Conservation (phyloP, 805 yeast species). For the Myxozyma sirexii region DNA sequence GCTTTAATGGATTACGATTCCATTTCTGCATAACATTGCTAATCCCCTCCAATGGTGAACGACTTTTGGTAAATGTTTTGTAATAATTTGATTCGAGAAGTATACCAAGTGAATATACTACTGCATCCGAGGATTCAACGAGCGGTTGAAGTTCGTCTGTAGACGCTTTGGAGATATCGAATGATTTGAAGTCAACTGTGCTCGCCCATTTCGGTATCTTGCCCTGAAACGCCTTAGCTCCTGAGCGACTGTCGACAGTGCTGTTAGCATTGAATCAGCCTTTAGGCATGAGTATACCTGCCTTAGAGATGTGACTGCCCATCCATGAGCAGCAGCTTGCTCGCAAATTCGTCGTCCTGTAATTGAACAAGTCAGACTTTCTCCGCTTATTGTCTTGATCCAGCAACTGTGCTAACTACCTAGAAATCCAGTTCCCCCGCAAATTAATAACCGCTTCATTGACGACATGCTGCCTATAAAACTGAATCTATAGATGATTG, state of each 20-base stretch:
- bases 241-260: conserved; percentile 21
- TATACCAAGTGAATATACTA: conserved; percentile 25
- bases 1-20: conserved; percentile 29
- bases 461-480: conserved; percentile 1
- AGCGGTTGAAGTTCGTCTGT: conserved; percentile 10
- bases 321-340: conserved; percentile 30
- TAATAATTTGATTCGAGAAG: conserved; percentile 29
- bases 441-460: conserved; percentile 15
- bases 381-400: not conserved
- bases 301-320: conserved; percentile 31
- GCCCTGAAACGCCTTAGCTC: conserved; percentile 3
- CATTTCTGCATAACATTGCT: conserved; percentile 15
- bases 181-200: conserved; percentile 17
- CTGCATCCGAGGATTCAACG: conserved; percentile 24
- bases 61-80: conserved; percentile 24
- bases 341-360: conserved; percentile 29
- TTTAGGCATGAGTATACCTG: not conserved
- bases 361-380: not conserved
- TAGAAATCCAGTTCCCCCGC: conserved; percentile 30
- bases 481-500: not conserved
- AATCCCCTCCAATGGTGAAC: conserved; percentile 23
- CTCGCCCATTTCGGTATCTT: conserved; percentile 22
- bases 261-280: not conserved
- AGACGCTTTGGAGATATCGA: conserved; percentile 15
- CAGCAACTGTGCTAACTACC: no score